Evolutionary conservation across 495 filamentous ascomycete genomes (phyloP), one percentile per base, ranked within the genome.

Genomic region (Emericellopsis terricola): DNA sequence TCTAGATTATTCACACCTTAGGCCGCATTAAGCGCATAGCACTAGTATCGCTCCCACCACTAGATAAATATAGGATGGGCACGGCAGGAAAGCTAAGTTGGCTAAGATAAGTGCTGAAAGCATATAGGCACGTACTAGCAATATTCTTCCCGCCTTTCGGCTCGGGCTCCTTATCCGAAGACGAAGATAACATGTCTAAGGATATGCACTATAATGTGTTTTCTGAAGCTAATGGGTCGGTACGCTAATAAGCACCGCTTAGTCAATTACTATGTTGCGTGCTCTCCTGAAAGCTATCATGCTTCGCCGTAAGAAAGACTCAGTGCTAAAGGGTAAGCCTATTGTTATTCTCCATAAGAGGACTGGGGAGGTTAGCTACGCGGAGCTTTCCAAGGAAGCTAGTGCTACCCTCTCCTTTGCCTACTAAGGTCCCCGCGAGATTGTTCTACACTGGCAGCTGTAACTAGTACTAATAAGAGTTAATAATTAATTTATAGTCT

Each of bases 271-370:
- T 29, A 74, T 80, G 42, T 58, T 97, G 3, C 84, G 83, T 38
- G 73, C 74, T 10, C 50, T 94, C 7, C 68, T 94, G 36, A 85
- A 86, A 48, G 82, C 84, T 8, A 75, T 85, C 26, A 73, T 94
- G 40, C 60, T 94, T 28, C 76, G 89, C 14, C 73, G 89, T 8
- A 91, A 77, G 8, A 94, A 94, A 55, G 65, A 62, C 8, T 84
- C 84, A 5, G 59, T 67, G 40, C 78, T 94, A 41, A 84, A 94
- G 55, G 87, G 87, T 6, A 62, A 78, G 41, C 83, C 82, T 0
- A 91, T 94, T 37, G 53, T 94, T 28, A 58, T 59, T 4, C 62
- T 97, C 2, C 84, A 83, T 0, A 56, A 65, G 3, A 77, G 87
- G 44, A 65, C 67, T 3, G 73, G 72, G 15, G 64, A 77, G 37